Percentiles rank a stretch among this genome's conserved stretches.
These are phyloP conservation scores for Cystoisospora suis DNA, from an alignment of 169 alveolate species.

Conservation along the genomic window DNA sequence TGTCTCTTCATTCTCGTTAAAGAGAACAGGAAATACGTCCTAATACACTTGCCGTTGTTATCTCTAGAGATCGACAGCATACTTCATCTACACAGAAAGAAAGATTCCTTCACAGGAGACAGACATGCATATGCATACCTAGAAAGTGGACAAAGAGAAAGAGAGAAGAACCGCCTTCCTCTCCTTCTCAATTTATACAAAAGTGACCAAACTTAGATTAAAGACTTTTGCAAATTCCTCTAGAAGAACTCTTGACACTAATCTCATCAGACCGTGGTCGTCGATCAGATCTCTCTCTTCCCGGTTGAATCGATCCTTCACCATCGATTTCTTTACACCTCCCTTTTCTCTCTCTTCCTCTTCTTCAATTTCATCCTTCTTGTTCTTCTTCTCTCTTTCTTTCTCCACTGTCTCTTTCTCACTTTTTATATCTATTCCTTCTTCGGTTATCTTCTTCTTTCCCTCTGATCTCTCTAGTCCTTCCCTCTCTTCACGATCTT, in stretches of 20 bases:
- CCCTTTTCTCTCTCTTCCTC: background rate
- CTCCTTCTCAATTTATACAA: no score
- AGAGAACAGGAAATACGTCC: no score
- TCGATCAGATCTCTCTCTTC: background rate
- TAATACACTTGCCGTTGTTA: no score
- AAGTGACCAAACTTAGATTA: background rate
- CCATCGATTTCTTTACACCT: background rate
- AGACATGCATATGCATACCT: no score
- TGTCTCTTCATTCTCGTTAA: no score
- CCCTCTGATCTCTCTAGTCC: background rate
- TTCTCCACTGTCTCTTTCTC: background rate
- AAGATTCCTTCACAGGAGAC: no score
- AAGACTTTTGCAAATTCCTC: background rate
- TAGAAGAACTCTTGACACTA: background rate
- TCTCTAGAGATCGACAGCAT: no score
- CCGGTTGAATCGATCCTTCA: background rate
- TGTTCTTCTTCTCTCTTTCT: background rate
- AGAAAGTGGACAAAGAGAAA: no score
- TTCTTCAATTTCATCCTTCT: background rate
- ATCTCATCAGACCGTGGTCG: background rate
- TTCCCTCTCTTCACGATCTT: background rate
- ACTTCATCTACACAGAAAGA: no score
- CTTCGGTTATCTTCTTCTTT: background rate
- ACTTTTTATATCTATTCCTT: background rate
- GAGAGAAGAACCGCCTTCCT: no score